These are phyloP conservation scores for Curvularia spicifera DNA, from an alignment of 2,329 filamentous ascomycete genomes.

Conservation along the genomic window DNA sequence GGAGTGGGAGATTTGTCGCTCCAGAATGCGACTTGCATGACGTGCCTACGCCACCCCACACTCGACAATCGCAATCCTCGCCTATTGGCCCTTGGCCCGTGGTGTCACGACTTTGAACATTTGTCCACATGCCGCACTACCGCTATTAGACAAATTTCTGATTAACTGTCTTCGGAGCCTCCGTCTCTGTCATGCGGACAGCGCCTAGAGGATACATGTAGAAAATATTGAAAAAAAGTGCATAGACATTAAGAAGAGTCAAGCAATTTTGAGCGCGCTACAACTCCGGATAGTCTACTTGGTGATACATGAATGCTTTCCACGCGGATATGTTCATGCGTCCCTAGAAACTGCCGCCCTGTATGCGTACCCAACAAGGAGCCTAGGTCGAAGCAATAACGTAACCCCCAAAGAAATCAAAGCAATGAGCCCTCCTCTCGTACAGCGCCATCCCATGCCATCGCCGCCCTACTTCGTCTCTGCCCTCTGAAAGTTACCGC, in stretches of 20 bases:
- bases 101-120: not conserved
- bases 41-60: slow-evolving; percentile 16
- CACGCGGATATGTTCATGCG: slow-evolving; percentile 21
- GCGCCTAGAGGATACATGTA: not conserved
- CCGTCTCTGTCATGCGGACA: not conserved
- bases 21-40: slow-evolving; percentile 3
- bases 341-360: slow-evolving; percentile 24
- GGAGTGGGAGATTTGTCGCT: slow-evolving; percentile 12
- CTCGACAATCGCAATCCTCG: slow-evolving; percentile 11
- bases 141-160: not conserved
- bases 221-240: not conserved
- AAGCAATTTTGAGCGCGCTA: slow-evolving; percentile 19
- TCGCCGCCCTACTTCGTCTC: slow-evolving; percentile 14
- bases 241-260: slow-evolving; percentile 7
- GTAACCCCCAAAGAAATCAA: slow-evolving; percentile 32
- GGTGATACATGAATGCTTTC: slow-evolving; percentile 40
- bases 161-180: not conserved
- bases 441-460: slow-evolving; percentile 8
- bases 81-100: slow-evolving; percentile 23
- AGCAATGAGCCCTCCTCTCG: slow-evolving; percentile 20
- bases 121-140: not conserved
- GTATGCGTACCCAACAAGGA: slow-evolving; percentile 35
- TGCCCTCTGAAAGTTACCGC: slow-evolving; percentile 18
- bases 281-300: slow-evolving; percentile 34
- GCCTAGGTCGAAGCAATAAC: slow-evolving; percentile 23